Evolutionary conservation across 2,329 filamentous ascomycete genomes (phyloP).

Genomic region (Cordyceps pruinosa): DNA sequence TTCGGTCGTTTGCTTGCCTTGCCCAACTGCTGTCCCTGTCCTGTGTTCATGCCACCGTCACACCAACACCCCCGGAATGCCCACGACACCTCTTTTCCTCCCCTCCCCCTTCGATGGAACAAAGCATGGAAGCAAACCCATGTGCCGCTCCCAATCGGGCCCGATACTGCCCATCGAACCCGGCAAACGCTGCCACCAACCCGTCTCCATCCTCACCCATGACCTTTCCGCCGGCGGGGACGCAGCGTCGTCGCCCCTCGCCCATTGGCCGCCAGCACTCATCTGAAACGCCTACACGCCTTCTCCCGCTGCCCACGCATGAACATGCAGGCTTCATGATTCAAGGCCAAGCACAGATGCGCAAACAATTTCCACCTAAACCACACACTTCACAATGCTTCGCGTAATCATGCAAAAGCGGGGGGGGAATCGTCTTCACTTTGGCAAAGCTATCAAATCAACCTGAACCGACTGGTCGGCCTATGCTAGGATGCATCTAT

Average conservation of each 20-base stretch:
- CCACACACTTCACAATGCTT: background rate
- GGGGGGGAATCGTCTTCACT: background rate
- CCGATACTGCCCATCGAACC: background rate
- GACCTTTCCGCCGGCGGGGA: background rate
- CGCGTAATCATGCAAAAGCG: background rate
- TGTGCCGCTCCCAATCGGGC: no score
- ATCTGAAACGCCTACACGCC: conserved; percentile 1
- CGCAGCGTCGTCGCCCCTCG: background rate
- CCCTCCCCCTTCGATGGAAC: no score
- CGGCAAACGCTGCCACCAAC: background rate
- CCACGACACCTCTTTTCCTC: no score
- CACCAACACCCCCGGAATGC: background rate
- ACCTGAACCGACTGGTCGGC: background rate
- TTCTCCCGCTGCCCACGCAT: background rate
- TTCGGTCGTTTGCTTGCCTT: background rate
- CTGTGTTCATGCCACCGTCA: background rate
- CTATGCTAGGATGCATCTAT: conserved; percentile 3
- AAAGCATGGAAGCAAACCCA: background rate
- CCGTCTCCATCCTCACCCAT: background rate
- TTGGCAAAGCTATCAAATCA: background rate
- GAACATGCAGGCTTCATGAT: background rate
- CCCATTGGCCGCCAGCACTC: background rate
- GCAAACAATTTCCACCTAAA: background rate
- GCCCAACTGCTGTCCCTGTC: background rate
- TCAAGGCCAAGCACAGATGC: background rate